Base-by-base conservation (phyloP, 148 eudicot species). In the Fagopyrum tataricum region DNA sequence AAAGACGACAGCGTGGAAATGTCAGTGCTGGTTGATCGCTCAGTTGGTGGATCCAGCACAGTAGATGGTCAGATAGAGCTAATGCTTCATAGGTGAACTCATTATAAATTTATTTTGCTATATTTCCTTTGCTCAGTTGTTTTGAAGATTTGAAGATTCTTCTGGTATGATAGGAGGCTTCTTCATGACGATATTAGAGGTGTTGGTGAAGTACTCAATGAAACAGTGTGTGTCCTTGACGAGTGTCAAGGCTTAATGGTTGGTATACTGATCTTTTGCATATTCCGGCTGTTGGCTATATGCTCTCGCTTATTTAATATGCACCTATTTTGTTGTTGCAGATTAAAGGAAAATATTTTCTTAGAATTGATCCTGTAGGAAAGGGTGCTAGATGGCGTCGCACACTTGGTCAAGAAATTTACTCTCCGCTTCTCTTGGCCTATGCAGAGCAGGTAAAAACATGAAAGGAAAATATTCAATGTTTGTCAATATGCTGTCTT, bases 381-480 rank as follows among this genome's bases (percentile, higher is more conserved):
- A 90, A 94, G 67, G 98, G 98, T 71, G 96, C 98, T 55, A 91
- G 76, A 83, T 94, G 98, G 98, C 97, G 98, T 52, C 91, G 97
- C 71, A 87, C 86, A 76, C 80, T 82, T 79, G 97, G 98, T 52
- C 98, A 94, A 76, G 98, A 91, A 86, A 81, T 94, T 46, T 94
- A 91, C 81, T 91, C 98, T 62, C 97, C 98, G 8, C 93, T 94
- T 67, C 90, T 91, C 74, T 78, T 94, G 69, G 98, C 98, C 78
- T 94, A 91, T 79, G 76, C 96, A 44, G 96, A 87, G 79, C 91
- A 86, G 96, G 96, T 90, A 53, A 78, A 18, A 76, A 74, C 44
- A 23, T 24, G 48, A 15, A 64, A 23, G 42, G 62, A 8, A 44
- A 55, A 52, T 26, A 39, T 41, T 67, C 41, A 31, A 18, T 58